Evolutionary conservation across 768 basidiomycete species (phyloP), one percentile per base, ranked within the genome.

Genomic region (Saitozyma sp.): DNA sequence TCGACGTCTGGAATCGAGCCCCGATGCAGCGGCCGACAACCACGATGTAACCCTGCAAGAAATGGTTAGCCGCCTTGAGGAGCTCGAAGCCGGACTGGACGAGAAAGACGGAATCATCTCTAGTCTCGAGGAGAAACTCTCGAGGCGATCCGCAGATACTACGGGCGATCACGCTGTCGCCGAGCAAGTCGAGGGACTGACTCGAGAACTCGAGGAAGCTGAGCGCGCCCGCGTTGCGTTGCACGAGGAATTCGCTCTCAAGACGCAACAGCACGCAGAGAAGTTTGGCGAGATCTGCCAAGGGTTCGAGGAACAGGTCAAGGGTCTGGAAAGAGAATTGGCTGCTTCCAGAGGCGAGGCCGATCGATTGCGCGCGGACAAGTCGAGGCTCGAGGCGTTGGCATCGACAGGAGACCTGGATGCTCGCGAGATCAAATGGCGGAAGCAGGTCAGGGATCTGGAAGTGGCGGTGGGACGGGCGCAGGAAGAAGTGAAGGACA

Each of bases 221-320:
- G 68, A 69, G 39, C 39, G 57, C 38, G 62, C 59, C 11, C 41
- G 62, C 29, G 49, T 45, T 8, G 19, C 61, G 5, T 59, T 73
- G 3, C 69, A 70, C 43, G 52, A 66, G 11, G 73, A 72, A n/a
- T 75, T 69, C 55, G 60, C 68, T 1, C 17, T 20, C n/a, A 72
- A 74, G 55, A 73, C 70, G 9, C 70, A 73, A 56, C 59, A 70
- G 43, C 71, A 75, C 49, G 75, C 75, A 16, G 59, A 61, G 14
- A 57, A 67, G 41, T 76, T 76, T 54, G 68, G 69, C 0, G 71
- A 76, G 53, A 75, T 75, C 37, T 75, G 73, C 45, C 51, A 59
- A 1, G 73, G 63, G 9, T 77, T 74, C 48, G 75, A 78, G 50
- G 61, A 58, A 7, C 73, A 78, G 48, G 73, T 78, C 38, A 61